Evolutionary conservation across 2,329 filamentous ascomycete species (phyloP).

Genomic region (Penicillium glabrum): DNA sequence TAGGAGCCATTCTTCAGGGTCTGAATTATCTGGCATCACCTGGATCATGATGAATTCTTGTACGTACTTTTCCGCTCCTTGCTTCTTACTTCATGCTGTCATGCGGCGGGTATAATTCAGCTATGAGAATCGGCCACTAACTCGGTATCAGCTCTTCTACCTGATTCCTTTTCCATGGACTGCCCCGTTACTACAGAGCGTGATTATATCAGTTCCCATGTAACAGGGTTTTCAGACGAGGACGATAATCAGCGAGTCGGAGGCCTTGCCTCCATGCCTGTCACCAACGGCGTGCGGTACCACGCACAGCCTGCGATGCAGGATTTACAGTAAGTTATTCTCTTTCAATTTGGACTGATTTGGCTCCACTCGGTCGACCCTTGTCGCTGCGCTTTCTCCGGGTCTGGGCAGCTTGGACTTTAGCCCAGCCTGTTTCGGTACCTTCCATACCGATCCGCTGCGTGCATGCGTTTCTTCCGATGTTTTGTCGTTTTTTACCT

Average conservation of each 20-base stretch:
- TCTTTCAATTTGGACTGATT: constrained; percentile 40
- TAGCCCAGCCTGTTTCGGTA: constrained; percentile 27
- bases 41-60: constrained; percentile 25
- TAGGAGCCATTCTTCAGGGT: constrained; percentile 20
- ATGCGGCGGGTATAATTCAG: constrained; percentile 4
- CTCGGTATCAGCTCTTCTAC: constrained; percentile 27
- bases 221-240: constrained; percentile 37
- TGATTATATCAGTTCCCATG: constrained; percentile 39
- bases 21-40: constrained; percentile 23
- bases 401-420: constrained; percentile 33
- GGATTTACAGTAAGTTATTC: constrained; percentile 56
- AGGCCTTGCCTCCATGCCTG: constrained; percentile 47
- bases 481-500: constrained; percentile 19
- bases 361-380: constrained; percentile 33
- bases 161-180: constrained; percentile 40
- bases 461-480: constrained; percentile 31
- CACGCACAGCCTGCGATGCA: constrained; percentile 51
- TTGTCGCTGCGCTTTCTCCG: constrained; percentile 32
- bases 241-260: constrained; percentile 55
- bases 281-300: constrained; percentile 53
- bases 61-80: constrained; percentile 10
- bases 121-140: constrained; percentile 7
- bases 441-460: constrained; percentile 26
- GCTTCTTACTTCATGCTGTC: not conserved
- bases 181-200: constrained; percentile 39